Conservation (phyloP, 1,284 basidiomycete species). For the Hemileia vastatrix region DNA sequence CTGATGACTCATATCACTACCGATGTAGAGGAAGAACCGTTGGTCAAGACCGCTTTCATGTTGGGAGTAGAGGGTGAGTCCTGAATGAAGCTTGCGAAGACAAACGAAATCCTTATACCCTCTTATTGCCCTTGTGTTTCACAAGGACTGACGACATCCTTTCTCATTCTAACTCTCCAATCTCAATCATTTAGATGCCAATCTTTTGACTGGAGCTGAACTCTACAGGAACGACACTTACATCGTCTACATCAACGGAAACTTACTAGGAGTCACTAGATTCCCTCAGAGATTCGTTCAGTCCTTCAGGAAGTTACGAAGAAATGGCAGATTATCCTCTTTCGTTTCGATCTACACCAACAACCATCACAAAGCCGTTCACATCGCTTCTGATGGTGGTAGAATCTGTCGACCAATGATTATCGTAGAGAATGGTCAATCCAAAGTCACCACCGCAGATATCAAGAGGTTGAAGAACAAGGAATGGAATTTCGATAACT, state of each 20-base stretch:
- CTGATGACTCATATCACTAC: conserved; percentile 10
- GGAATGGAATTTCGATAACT: conserved; percentile 37
- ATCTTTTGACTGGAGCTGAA: not conserved
- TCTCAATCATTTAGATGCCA: not conserved
- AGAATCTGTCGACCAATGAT: conserved; percentile 43
- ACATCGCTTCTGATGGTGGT: conserved; percentile 43
- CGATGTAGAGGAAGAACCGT: conserved; percentile 2
- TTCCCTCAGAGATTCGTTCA: conserved; percentile 39
- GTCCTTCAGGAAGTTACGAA: conserved; percentile 38
- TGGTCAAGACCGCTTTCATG: not conserved
- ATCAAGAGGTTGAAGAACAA: conserved; percentile 34
- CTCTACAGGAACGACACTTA: conserved; percentile 26
- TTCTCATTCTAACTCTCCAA: no score
- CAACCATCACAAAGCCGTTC: conserved; percentile 38
- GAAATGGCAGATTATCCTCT: conserved; percentile 37
- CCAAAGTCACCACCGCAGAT: conserved; percentile 34
- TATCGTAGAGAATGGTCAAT: conserved; percentile 38
- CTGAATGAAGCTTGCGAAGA: not conserved
- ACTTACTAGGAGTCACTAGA: conserved; percentile 39
- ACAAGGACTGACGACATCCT: conserved; percentile 20
- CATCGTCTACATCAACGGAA: conserved; percentile 42
- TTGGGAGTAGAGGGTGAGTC: not conserved
- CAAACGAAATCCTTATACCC: no score
- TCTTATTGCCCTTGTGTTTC: no score
- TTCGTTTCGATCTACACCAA: conserved; percentile 44